A percentile compares a stretch with the other conserved stretches of the same genome.
Evolutionary conservation across 306 rosid species (phyloP).

Genomic region (Styphnolobium japonicum): DNA sequence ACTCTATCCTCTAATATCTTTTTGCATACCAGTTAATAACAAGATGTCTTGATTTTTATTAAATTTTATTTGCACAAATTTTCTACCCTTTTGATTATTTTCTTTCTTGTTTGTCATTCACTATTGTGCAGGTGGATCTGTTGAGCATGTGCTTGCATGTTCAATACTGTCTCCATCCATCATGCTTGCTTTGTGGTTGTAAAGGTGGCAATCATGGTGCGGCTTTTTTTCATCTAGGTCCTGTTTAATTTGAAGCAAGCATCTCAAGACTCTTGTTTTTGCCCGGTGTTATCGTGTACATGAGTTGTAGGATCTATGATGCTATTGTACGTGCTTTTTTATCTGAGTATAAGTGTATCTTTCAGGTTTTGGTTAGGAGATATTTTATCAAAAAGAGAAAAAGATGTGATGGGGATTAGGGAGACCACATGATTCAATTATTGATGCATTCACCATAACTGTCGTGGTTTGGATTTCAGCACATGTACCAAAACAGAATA

Average conservation of each 20-base stretch:
- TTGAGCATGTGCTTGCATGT: slow-evolving; percentile 39
- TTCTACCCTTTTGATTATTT: slow-evolving; percentile 36
- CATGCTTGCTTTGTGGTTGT: background rate
- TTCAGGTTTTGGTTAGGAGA: background rate
- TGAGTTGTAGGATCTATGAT: background rate
- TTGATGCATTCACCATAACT: background rate
- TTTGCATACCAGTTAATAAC: slow-evolving; percentile 6
- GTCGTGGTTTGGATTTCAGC: background rate
- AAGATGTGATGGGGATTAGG: background rate
- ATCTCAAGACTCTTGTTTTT: background rate
- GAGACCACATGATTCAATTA: background rate
- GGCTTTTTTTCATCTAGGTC: background rate
- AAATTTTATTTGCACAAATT: background rate
- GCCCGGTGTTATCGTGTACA: background rate
- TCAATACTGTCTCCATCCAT: slow-evolving; percentile 37
- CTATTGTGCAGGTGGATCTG: slow-evolving; percentile 42
- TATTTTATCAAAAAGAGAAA: background rate
- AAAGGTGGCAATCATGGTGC: background rate
- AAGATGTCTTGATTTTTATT: slow-evolving; percentile 3
- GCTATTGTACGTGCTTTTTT: background rate
- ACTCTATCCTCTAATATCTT: background rate
- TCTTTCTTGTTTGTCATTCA: slow-evolving; percentile 33
- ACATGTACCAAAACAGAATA: background rate
- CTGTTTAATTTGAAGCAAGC: slow-evolving; percentile 1
- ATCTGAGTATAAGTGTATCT: background rate